Percentiles rank a stretch among this genome's conserved stretches.
Evolutionary conservation across 2,329 filamentous ascomycete species (phyloP).

Genomic region (Calonectria pauciramosa): DNA sequence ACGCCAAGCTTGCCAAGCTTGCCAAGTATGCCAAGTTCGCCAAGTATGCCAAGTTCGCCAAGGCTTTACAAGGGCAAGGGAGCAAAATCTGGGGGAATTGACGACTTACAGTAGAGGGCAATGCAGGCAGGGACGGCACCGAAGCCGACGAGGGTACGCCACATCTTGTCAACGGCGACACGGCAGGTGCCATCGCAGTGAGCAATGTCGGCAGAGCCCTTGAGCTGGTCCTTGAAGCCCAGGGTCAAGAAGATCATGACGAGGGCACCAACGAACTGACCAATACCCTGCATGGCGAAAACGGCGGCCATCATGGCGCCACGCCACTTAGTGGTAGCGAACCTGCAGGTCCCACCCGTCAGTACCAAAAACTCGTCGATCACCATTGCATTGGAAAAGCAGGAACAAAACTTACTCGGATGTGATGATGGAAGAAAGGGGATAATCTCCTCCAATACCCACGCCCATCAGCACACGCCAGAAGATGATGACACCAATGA

Average conservation of each 20-base stretch:
- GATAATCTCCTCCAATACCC: slow-evolving; percentile 73
- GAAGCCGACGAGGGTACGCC: slow-evolving; percentile 84
- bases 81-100: neutral
- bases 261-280: slow-evolving; percentile 82
- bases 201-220: slow-evolving; percentile 62
- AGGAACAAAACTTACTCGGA: slow-evolving; percentile 71
- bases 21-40: slow-evolving; percentile 15
- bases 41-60: slow-evolving; percentile 13
- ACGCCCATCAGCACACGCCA: slow-evolving; percentile 81
- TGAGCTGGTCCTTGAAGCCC: slow-evolving; percentile 76
- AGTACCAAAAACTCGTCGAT: neutral
- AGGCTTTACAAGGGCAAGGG: neutral
- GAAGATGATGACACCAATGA: slow-evolving; percentile 80
- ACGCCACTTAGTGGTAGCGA: slow-evolving; percentile 87
- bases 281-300: slow-evolving; percentile 89
- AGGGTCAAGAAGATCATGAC: slow-evolving; percentile 81
- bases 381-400: neutral
- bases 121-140: slow-evolving; percentile 85
- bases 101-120: slow-evolving; percentile 76
- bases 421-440: slow-evolving; percentile 85
- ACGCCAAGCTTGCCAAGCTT: slow-evolving; percentile 19
- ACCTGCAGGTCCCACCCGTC: slow-evolving; percentile 40
- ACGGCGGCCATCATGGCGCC: slow-evolving; percentile 90
- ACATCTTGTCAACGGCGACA: slow-evolving; percentile 83
- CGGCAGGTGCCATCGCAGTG: slow-evolving; percentile 64